A percentile compares a stretch with the other conserved stretches of the same genome.
Conservation (phyloP, 1,139 yeast genomes). For the Hyphopichia pseudoburtonii region DNA sequence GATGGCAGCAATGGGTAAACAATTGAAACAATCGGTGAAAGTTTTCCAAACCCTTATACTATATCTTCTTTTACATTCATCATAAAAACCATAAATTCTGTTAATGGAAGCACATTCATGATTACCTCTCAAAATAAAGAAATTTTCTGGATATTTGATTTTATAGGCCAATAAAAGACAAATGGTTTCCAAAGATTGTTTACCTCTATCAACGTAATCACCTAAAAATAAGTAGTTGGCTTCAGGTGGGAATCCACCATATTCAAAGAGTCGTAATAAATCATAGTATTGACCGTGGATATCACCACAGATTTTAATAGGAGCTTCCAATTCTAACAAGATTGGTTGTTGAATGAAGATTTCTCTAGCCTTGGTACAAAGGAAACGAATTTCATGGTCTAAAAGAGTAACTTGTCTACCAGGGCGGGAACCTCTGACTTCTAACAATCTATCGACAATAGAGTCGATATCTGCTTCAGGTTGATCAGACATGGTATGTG, state of each 20-base stretch:
- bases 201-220: conserved; percentile 98
- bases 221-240: conserved; percentile 94
- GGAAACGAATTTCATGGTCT: conserved; percentile 91
- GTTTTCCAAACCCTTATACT: conserved; percentile 98
- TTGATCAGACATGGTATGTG: conserved; percentile 46
- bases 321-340: conserved; percentile 91
- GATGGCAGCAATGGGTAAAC: conserved; percentile 96
- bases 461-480: conserved; percentile 96
- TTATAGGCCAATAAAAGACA: conserved; percentile 91
- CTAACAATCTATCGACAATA: conserved; percentile 92
- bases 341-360: conserved; percentile 97
- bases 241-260: conserved; percentile 99
- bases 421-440: conserved; percentile 97
- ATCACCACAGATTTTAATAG: conserved; percentile 92
- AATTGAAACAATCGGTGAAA: conserved; percentile 95
- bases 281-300: conserved; percentile 98
- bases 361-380: conserved; percentile 97
- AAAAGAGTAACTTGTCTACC: conserved; percentile 94
- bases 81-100: conserved; percentile 96
- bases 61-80: conserved; percentile 96
- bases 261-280: conserved; percentile 89
- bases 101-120: conserved; percentile 98
- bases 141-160: conserved; percentile 96
- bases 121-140: conserved; percentile 91
- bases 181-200: conserved; percentile 92